phyloP scores from a whole-genome alignment of 31 red algal species.

The Asparagopsis taxiformis region DNA sequence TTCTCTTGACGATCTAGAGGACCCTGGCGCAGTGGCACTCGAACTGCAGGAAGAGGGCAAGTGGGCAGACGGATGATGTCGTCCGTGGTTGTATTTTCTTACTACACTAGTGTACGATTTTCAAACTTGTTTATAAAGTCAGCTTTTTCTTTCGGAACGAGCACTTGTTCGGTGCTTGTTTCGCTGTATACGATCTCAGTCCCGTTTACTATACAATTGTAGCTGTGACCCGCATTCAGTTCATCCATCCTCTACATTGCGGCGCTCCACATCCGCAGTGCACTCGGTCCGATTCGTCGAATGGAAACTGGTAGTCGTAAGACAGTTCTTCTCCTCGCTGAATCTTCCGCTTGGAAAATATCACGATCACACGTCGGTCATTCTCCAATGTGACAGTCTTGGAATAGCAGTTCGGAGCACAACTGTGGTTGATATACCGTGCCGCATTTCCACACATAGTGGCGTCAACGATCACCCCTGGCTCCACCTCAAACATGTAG shows the following conservation, averaged over 20 bases:
- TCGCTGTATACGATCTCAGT: not conserved
- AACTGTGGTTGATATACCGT: constrained; percentile 93
- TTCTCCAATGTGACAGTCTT: constrained; percentile 57
- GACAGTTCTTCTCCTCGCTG: constrained; percentile 82
- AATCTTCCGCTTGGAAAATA: constrained; percentile 67
- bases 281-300: constrained; percentile 57
- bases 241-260: constrained; percentile 57
- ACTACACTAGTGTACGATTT: too few relatives aligned
- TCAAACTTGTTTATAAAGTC: too few relatives aligned
- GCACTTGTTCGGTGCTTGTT: too few relatives aligned
- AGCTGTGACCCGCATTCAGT: too few relatives aligned
- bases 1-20: constrained; percentile 69
- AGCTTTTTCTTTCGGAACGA: not conserved
- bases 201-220: not conserved
- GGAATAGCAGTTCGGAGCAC: constrained; percentile 85
- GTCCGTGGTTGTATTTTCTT: not conserved
- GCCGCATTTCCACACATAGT: constrained; percentile 82
- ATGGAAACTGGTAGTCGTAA: constrained; percentile 88
- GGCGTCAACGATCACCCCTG: constrained; percentile 73
- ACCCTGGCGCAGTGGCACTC: constrained; percentile 57
- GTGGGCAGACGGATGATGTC: constrained; percentile 34
- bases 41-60: constrained; percentile 55
- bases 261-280: constrained; percentile 45
- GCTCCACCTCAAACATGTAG: constrained; percentile 91
- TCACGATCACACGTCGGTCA: constrained; percentile 62